Percentiles rank a stretch among this genome's conserved stretches.
Conservation (phyloP, 2,329 filamentous ascomycete genomes). For the Arthrobotrys conoides region DNA sequence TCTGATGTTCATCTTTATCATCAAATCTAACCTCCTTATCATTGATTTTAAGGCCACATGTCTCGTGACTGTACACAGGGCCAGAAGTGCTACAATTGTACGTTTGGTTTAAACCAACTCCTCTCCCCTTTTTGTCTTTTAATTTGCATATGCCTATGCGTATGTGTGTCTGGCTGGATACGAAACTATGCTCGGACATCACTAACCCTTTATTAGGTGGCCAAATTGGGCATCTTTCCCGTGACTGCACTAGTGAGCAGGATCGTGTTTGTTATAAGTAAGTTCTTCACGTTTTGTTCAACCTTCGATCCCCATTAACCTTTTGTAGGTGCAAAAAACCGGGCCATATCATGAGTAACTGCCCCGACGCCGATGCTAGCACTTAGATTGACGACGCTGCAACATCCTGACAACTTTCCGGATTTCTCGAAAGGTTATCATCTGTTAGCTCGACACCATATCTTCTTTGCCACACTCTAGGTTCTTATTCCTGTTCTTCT, state of each 20-base stretch:
- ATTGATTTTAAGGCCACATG: constrained; percentile 77
- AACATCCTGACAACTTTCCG: neutral
- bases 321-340: constrained; percentile 73
- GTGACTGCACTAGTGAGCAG: constrained; percentile 95
- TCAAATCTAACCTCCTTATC: constrained; percentile 1
- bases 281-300: constrained; percentile 23
- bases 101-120: neutral
- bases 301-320: constrained; percentile 7
- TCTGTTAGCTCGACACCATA: constrained; percentile 1
- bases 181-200: too few relatives aligned
- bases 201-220: constrained; percentile 70
- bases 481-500: neutral
- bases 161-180: too few relatives aligned
- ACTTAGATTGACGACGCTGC: constrained; percentile 10
- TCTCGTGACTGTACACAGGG: constrained; percentile 98
- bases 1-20: neutral
- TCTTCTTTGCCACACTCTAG: constrained; percentile 27
- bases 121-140: neutral
- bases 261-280: constrained; percentile 99
- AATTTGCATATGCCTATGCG: too few relatives aligned
- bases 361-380: constrained; percentile 77
- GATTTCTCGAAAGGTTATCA: constrained; percentile 5
- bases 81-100: constrained; percentile 99
- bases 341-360: constrained; percentile 93
- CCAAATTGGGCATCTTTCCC: constrained; percentile 93